A percentile compares a stretch with the other conserved stretches of the same genome.
Evolutionary conservation across 1,284 basidiomycete genomes (phyloP).

Genomic region (Macrocybe sp.): DNA sequence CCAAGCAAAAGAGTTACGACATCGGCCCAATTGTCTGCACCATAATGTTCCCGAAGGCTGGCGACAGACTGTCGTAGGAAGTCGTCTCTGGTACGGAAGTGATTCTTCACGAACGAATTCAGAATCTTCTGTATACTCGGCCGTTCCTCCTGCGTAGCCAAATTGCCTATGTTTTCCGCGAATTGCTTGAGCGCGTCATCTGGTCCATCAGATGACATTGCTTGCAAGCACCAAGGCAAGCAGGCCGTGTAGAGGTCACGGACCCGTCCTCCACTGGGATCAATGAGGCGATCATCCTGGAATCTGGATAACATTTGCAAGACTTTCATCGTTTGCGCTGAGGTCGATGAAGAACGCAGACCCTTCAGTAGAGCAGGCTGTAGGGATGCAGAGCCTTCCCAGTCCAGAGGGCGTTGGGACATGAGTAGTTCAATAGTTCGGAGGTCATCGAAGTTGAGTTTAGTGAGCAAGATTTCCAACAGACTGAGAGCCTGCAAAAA

Average conservation of each 20-base stretch:
- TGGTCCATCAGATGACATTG: conserved; percentile 63
- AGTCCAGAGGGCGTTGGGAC: conserved; percentile 67
- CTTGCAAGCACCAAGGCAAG: conserved; percentile 87
- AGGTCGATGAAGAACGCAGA: conserved; percentile 75
- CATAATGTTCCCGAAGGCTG: conserved; percentile 82
- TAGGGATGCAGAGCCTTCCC: conserved; percentile 64
- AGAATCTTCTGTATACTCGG: conserved; percentile 82
- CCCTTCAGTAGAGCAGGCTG: conserved; percentile 80
- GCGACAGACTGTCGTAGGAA: conserved; percentile 88
- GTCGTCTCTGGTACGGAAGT: conserved; percentile 92
- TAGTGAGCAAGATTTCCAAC: conserved; percentile 65
- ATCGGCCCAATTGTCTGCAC: conserved; percentile 63
- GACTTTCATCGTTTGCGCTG: conserved; percentile 63
- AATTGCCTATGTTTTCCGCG: conserved; percentile 67
- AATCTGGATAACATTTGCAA: conserved; percentile 65
- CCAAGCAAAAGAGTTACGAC: conserved; percentile 82
- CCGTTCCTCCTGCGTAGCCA: conserved; percentile 71
- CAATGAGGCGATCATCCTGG: conserved; percentile 65
- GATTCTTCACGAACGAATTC: conserved; percentile 81
- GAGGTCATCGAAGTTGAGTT: conserved; percentile 70
- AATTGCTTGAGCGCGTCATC: conserved; percentile 65
- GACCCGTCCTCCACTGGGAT: conserved; percentile 68
- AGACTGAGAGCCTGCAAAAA: conserved; percentile 70
- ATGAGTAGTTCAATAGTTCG: conserved; percentile 59
- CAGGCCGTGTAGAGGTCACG: conserved; percentile 81